These are phyloP conservation scores for Catunica adiposa DNA, from an alignment of 2,329 filamentous ascomycete species.

Conservation along the genomic window DNA sequence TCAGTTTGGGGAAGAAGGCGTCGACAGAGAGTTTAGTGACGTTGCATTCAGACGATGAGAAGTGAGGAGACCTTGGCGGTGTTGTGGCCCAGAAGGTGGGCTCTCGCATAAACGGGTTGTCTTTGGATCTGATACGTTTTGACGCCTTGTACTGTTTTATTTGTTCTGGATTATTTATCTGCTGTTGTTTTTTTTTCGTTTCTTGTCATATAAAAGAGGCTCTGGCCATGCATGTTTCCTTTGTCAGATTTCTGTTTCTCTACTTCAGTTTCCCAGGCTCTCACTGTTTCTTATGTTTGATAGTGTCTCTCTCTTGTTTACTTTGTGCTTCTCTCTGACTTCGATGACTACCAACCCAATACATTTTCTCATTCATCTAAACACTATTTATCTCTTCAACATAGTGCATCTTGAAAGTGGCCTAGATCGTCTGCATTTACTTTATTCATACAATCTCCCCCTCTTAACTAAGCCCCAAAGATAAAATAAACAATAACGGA, in stretches of 20 bases:
- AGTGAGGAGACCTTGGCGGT: background rate
- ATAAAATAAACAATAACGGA: too few species aligned
- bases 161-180: too few species aligned
- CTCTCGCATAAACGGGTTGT: background rate
- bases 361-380: too few species aligned
- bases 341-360: too few species aligned
- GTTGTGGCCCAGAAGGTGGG: background rate
- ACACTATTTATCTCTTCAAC: too few species aligned
- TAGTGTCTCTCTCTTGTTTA: background rate
- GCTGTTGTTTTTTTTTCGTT: background rate
- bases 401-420: too few species aligned
- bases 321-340: background rate
- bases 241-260: background rate
- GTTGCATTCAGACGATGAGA: slow-evolving; percentile 29
- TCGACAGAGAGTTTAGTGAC: slow-evolving; percentile 57
- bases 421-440: too few species aligned
- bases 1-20: slow-evolving; percentile 47
- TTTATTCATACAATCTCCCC: too few species aligned
- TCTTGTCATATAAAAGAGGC: slow-evolving; percentile 1
- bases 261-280: too few species aligned
- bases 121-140: background rate
- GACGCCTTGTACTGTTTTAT: too few species aligned
- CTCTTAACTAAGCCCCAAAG: too few species aligned
- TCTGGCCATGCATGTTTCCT: background rate
- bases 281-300: slow-evolving; percentile 3